Conservation (phyloP, 495 filamentous ascomycete genomes). For the Aspergillus homomorphus region DNA sequence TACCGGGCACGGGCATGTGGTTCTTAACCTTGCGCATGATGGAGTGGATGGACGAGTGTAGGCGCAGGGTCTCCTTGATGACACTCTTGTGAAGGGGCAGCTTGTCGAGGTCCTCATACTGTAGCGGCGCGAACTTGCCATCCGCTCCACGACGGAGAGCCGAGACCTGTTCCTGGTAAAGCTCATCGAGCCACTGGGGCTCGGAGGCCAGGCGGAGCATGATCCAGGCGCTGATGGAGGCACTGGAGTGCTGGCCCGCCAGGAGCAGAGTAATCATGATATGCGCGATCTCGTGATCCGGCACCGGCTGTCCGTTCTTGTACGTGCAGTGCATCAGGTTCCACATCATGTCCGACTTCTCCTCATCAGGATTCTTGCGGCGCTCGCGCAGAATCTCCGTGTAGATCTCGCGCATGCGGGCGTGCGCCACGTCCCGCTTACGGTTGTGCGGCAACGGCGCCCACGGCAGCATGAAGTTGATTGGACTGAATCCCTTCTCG, state of each 20-base stretch:
- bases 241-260: conserved; percentile 87
- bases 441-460: conserved; percentile 82
- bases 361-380: conserved; percentile 41
- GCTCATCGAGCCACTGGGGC: conserved; percentile 68
- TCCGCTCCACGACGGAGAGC: conserved; percentile 53
- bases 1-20: conserved; percentile 74
- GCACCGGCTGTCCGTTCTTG: conserved; percentile 66
- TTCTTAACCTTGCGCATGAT: conserved; percentile 82
- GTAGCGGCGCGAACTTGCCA: conserved; percentile 52
- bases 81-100: conserved; percentile 67
- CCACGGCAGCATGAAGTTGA: conserved; percentile 87
- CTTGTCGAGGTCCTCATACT: conserved; percentile 64
- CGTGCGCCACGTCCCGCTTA: conserved; percentile 71
- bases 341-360: conserved; percentile 71
- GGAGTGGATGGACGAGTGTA: conserved; percentile 79
- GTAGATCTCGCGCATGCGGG: conserved; percentile 72
- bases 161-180: conserved; percentile 70
- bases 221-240: conserved; percentile 77
- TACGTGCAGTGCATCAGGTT: conserved; percentile 78
- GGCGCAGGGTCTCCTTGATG: conserved; percentile 76
- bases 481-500: conserved; percentile 76
- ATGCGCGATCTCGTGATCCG: conserved; percentile 80
- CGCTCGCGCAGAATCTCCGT: conserved; percentile 71
- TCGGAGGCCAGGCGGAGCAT: conserved; percentile 72
- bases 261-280: conserved; percentile 92